Percentiles rank a stretch among this genome's conserved stretches.
These are phyloP conservation scores for Crassisporium funariophilum DNA, from an alignment of 768 basidiomycete species.

Conservation along the genomic window DNA sequence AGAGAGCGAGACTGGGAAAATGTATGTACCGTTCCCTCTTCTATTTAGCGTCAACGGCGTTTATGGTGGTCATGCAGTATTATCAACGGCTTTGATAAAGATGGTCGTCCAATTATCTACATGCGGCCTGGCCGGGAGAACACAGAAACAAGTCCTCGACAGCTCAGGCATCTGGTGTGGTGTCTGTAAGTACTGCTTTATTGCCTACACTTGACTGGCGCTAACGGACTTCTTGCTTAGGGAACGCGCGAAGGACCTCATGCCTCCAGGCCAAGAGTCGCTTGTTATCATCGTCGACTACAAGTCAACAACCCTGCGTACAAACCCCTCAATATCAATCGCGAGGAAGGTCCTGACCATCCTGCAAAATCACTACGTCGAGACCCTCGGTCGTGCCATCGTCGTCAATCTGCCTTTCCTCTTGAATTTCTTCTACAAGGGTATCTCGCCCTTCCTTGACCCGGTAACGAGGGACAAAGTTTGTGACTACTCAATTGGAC, in stretches of 20 bases:
- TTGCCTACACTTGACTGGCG: neutral
- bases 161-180: conserved; percentile 86
- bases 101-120: conserved; percentile 86
- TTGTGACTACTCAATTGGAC: conserved; percentile 13
- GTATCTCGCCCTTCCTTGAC: conserved; percentile 84
- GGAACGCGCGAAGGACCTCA: conserved; percentile 87
- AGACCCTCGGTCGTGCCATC: conserved; percentile 82
- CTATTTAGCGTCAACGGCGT: neutral
- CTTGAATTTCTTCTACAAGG: conserved; percentile 78
- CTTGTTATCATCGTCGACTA: conserved; percentile 87
- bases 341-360: conserved; percentile 79
- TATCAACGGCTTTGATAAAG: conserved; percentile 82
- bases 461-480: conserved; percentile 90
- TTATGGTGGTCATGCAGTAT: conserved; percentile 47
- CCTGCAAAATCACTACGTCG: conserved; percentile 87
- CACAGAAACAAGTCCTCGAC: conserved; percentile 73
- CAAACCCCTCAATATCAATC: conserved; percentile 81
- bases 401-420: conserved; percentile 81
- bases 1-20: conserved; percentile 86
- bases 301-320: conserved; percentile 76
- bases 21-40: conserved; percentile 48
- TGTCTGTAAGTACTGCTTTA: conserved; percentile 69
- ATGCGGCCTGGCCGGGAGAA: conserved; percentile 90
- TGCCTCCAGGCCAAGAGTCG: conserved; percentile 84
- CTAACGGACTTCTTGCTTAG: conserved; percentile 35